Base-by-base conservation (phyloP, 23 red algal genomes). In the Gracilariopsis chorda region DNA sequence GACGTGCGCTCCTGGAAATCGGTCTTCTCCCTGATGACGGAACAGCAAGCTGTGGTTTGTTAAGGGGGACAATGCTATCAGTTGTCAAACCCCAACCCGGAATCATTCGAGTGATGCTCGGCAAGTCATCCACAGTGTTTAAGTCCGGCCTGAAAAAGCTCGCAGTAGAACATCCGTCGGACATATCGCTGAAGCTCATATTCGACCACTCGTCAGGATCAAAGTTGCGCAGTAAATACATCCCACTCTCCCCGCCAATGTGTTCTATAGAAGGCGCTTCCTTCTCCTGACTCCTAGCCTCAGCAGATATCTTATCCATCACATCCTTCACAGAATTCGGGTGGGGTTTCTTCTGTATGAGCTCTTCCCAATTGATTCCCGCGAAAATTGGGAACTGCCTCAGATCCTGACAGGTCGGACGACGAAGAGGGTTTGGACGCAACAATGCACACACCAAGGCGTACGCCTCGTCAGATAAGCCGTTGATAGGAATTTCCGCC, bases 191-290 rank as follows among this genome's bases (percentile, higher is more conserved):
- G 42, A 92, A 80, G 48, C 48, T 75, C 77, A 92, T 75, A 40
- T 92, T 44, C 23, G 76, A 74, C 89, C 89, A 92, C 48, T 83
- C 90, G 2, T 63, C 68, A 6, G 81, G 78, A 49, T 93, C 90
- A 36, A 93, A 93, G 67, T 93, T 93, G 27, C 90, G 90, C 16
- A 93, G 78, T 61, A 91, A 59, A 37, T 60, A 82, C 73, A 57
- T 56, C 43, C 57, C 79, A 28, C 62, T 72, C 35, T 87, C 60
- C 13, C 63, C 82, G 3, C 82, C 86, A 43, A 80, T 42, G 20
- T 61, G 60, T 7, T 67, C 86, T 43, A 40, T 51, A 8, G 47
- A 67, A 29, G 34, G 53, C 44, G 30, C 49, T 25, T 79, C 72
- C 1, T 64, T 90, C 53, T 80, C 77, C 59, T 46, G 40, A 40